A percentile compares a stretch with the other conserved stretches of the same genome.
Evolutionary conservation across 2,329 filamentous ascomycete genomes (phyloP).

Genomic region (Hypoxylon sp.): DNA sequence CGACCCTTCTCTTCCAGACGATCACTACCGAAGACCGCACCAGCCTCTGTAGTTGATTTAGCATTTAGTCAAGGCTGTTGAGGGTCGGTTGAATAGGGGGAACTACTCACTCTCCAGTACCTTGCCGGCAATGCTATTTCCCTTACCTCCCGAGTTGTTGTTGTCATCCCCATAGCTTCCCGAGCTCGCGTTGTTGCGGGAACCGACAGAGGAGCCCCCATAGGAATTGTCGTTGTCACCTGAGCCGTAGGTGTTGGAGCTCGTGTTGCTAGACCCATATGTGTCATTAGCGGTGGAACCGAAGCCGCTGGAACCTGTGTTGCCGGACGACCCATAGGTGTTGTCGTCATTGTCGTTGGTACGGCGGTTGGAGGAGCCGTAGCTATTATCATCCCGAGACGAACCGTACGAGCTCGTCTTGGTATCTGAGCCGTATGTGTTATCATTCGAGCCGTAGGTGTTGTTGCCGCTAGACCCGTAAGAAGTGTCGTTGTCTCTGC

Average conservation of each 20-base stretch:
- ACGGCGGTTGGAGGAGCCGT: slow-evolving; percentile 20
- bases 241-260: slow-evolving; percentile 45
- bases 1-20: slow-evolving; percentile 63
- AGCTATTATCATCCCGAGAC: slow-evolving; percentile 25
- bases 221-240: slow-evolving; percentile 49
- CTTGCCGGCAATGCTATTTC: slow-evolving; percentile 67
- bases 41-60: slow-evolving; percentile 57
- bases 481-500: background rate
- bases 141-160: slow-evolving; percentile 36
- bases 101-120: slow-evolving; percentile 63
- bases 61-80: background rate
- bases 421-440: background rate
- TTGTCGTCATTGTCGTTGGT: slow-evolving; percentile 15
- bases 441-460: slow-evolving; percentile 6
- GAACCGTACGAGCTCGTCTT: background rate
- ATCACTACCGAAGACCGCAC: slow-evolving; percentile 62
- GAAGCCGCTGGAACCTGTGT: slow-evolving; percentile 24
- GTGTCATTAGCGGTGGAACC: slow-evolving; percentile 33
- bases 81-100: too few species aligned
- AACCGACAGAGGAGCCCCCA: slow-evolving; percentile 40
- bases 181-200: slow-evolving; percentile 33
- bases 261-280: slow-evolving; percentile 39
- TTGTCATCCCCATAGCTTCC: slow-evolving; percentile 35
- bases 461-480: slow-evolving; percentile 4
- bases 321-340: slow-evolving; percentile 5